Evolutionary conservation across 106 monocot species (phyloP).

Genomic region (Dendrobium catenatum): DNA sequence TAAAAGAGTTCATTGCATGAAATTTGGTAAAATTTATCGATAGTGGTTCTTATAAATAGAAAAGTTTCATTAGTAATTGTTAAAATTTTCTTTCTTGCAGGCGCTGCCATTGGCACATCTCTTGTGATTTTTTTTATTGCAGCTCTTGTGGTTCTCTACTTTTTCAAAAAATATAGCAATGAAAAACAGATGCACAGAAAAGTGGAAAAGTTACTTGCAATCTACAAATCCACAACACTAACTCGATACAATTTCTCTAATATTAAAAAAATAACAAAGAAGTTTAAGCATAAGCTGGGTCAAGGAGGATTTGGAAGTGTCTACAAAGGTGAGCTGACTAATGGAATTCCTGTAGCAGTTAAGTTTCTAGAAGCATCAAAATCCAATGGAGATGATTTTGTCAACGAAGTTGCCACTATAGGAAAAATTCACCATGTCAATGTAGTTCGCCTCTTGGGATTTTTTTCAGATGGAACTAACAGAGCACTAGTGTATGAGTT

Average conservation of each 20-base stretch:
- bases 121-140: background rate
- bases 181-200: conserved; percentile 24
- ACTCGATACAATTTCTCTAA: conserved; percentile 23
- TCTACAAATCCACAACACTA: conserved; percentile 28
- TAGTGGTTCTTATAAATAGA: no score
- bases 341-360: no score
- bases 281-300: conserved; percentile 33
- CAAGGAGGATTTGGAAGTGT: background rate
- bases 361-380: no score
- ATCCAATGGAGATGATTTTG: conserved; percentile 35
- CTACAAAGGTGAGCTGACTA: no score
- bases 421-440: conserved; percentile 46
- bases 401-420: conserved; percentile 42
- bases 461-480: conserved; percentile 32
- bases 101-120: background rate
- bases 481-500: background rate
- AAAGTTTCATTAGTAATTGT: no score
- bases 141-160: no score
- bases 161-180: background rate
- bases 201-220: conserved; percentile 31
- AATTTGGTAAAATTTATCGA: no score
- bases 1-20: background rate
- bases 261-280: conserved; percentile 30
- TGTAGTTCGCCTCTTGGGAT: conserved; percentile 38
- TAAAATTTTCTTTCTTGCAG: background rate